A percentile compares a stretch with the other conserved stretches of the same genome.
Conservation (phyloP, 2,329 filamentous ascomycete species). For the Zymoseptoria pseudotritici region DNA sequence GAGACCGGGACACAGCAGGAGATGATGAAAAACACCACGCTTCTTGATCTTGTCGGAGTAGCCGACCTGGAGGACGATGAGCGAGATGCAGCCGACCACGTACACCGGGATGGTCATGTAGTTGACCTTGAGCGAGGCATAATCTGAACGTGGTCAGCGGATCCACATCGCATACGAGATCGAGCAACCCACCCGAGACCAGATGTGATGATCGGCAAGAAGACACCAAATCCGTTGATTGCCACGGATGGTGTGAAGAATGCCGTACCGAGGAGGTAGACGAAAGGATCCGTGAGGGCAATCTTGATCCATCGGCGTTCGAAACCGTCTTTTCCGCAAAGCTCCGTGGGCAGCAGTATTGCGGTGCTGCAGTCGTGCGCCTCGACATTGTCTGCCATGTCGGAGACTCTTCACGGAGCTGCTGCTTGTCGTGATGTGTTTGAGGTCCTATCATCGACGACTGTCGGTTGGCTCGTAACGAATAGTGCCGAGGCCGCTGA, state of each 20-base stretch:
- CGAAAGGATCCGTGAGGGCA: conserved; percentile 27
- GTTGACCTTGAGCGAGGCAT: conserved; percentile 14
- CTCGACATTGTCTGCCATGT: conserved; percentile 27
- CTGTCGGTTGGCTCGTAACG: not conserved
- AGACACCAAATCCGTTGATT: conserved; percentile 30
- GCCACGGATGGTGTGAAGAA: conserved; percentile 31
- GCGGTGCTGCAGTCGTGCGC: conserved; percentile 27
- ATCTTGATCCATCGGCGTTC: conserved; percentile 24
- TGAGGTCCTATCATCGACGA: not conserved
- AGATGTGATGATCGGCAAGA: conserved; percentile 32
- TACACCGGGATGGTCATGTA: conserved; percentile 33
- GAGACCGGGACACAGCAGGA: conserved; percentile 25
- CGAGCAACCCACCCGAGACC: conserved; percentile 24
- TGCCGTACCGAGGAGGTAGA: conserved; percentile 26
- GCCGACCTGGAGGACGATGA: conserved; percentile 16
- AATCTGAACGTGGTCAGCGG: conserved; percentile 1
- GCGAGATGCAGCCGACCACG: conserved; percentile 24
- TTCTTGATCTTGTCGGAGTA: conserved; percentile 29
- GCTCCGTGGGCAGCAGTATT: conserved; percentile 17
- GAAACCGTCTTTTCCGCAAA: conserved; percentile 6
- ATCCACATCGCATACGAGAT: not conserved
- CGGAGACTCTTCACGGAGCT: conserved; percentile 29
- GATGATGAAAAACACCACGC: conserved; percentile 28
- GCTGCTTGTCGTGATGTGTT: conserved; percentile 18
- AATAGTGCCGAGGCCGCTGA: not conserved